Conservation (phyloP, 352 stramenopile genomes). For the Globisporangium yorkense region DNA sequence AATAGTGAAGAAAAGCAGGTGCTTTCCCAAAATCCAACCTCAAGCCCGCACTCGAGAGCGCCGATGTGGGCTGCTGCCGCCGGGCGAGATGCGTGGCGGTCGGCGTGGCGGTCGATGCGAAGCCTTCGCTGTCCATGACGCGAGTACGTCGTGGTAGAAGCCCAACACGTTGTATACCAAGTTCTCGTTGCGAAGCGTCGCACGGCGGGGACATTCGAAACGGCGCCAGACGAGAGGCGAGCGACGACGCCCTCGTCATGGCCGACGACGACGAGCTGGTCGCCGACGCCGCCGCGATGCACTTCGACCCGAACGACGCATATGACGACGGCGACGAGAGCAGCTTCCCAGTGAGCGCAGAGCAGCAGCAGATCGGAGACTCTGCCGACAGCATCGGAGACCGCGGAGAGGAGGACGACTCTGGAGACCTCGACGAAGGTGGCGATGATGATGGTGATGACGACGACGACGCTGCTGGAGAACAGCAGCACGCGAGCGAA, state of each 20-base stretch:
- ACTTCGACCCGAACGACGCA: not conserved
- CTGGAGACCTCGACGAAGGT: not conserved
- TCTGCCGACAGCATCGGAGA: not conserved
- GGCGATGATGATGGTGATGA: not conserved
- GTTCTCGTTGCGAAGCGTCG: not conserved
- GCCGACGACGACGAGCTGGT: not conserved
- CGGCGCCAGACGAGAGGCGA: too few relatives aligned
- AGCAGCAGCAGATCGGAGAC: not conserved
- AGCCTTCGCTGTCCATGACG: too few relatives aligned
- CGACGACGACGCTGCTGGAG: not conserved
- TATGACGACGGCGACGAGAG: not conserved
- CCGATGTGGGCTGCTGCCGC: too few relatives aligned
- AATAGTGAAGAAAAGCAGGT: too few relatives aligned
- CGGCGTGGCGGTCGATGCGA: too few relatives aligned
- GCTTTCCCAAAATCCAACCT: too few relatives aligned
- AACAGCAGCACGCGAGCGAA: not conserved
- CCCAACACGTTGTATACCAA: too few relatives aligned
- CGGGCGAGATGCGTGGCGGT: too few relatives aligned
- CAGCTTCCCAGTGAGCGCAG: not conserved
- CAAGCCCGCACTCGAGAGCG: too few relatives aligned
- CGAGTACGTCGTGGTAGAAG: too few relatives aligned
- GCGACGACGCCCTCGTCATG: not conserved
- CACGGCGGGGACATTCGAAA: not conserved
- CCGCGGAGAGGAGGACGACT: not conserved
- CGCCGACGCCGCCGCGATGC: not conserved